Conservation (phyloP, 2,329 filamentous ascomycete species). For the Colletotrichum horii region DNA sequence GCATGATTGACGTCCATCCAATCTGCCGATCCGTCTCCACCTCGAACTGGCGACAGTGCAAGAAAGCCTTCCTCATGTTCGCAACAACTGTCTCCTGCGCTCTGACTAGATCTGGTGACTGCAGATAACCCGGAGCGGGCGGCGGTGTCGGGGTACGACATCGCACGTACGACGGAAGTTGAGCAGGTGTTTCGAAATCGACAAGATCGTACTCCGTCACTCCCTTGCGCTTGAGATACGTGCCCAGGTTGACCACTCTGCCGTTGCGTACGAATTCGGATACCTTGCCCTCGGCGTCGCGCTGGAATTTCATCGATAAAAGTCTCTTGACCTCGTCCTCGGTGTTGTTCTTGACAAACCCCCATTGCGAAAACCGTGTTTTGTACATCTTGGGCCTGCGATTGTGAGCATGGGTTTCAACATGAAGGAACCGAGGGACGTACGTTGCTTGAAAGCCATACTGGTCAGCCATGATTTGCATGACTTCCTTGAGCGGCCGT, state of each 20-base stretch:
- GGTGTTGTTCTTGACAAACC: slow-evolving; percentile 60
- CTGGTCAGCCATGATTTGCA: slow-evolving; percentile 54
- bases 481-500: slow-evolving; percentile 57
- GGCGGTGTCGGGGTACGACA: slow-evolving; percentile 51
- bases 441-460: slow-evolving; percentile 56
- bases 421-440: slow-evolving; percentile 24
- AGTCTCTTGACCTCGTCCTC: slow-evolving; percentile 57
- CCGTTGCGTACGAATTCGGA: slow-evolving; percentile 59
- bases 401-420: slow-evolving; percentile 12
- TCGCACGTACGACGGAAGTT: slow-evolving; percentile 47
- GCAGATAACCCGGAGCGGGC: slow-evolving; percentile 44
- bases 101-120: slow-evolving; percentile 46
- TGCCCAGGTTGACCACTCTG: slow-evolving; percentile 55
- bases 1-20: slow-evolving; percentile 46
- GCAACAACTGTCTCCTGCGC: slow-evolving; percentile 48
- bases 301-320: slow-evolving; percentile 57
- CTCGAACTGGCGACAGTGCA: slow-evolving; percentile 49
- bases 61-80: slow-evolving; percentile 49
- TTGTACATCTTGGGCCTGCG: slow-evolving; percentile 60
- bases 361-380: slow-evolving; percentile 60
- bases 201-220: slow-evolving; percentile 58
- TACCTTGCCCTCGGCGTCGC: slow-evolving; percentile 57
- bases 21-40: slow-evolving; percentile 40
- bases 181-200: slow-evolving; percentile 47
- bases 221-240: slow-evolving; percentile 58